These are phyloP conservation scores for Solanum medicagineum DNA, from an alignment of 257 asterid species.

Conservation along the genomic window DNA sequence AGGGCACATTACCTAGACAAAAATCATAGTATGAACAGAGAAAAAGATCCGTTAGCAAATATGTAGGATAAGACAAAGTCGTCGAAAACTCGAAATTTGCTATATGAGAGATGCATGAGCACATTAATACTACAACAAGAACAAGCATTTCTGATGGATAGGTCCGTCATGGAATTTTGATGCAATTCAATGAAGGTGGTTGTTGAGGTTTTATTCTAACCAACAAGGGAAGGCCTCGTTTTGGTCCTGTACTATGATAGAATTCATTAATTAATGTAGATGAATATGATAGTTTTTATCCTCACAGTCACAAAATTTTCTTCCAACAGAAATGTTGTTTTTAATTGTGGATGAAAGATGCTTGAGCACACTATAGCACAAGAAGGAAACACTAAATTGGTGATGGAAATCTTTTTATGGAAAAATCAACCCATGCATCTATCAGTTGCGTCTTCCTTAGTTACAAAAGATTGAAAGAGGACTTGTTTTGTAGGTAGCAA, in stretches of 20 bases:
- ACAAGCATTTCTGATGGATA: not conserved
- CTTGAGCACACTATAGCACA: not conserved
- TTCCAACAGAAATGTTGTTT: too few species aligned
- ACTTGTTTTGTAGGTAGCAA: not conserved
- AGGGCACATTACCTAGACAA: conserved; percentile 74
- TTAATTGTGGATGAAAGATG: not conserved
- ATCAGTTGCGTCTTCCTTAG: not conserved
- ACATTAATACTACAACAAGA: not conserved
- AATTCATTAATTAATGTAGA: not conserved
- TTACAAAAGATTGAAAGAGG: not conserved
- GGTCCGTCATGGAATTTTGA: not conserved
- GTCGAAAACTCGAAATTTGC: not conserved
- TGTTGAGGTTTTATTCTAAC: not conserved
- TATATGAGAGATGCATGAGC: not conserved
- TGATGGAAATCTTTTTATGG: not conserved
- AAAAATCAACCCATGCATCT: not conserved
- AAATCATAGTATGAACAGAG: not conserved
- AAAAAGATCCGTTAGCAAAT: not conserved
- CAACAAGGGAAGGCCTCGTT: not conserved
- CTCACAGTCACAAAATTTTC: not conserved
- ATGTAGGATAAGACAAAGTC: not conserved
- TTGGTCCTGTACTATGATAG: not conserved
- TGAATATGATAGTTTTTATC: not conserved
- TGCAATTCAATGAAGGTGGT: not conserved
- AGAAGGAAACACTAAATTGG: not conserved